Base-by-base conservation (phyloP, 768 basidiomycete species). In the Epithele typhae region DNA sequence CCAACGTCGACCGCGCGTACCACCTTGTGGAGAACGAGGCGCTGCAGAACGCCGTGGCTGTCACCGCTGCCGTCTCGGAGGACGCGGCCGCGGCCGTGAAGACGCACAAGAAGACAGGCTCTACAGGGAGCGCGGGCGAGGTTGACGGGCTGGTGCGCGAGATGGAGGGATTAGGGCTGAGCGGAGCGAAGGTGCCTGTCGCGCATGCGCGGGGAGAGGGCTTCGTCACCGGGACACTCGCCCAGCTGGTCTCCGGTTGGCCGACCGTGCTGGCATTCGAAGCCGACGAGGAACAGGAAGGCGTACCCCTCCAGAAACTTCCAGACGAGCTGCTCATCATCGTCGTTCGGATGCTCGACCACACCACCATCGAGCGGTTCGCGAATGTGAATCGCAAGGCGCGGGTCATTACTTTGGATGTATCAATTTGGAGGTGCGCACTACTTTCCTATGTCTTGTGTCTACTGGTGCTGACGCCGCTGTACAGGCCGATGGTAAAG, bases 311-410 rank as follows among this genome's bases (percentile, higher is more conserved):
- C 15, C 72, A 74, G 37, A 58, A 62, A 2, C 64, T 95, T 8
- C 93, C 93, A 5, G 79, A 86, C 27, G 93, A 96, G 62, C 58
- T 95, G 10, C 57, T 95, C 24, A 66, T 90, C 25, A 61, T 73
- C 33, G 75, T 93, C 43, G 65, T 94, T n/a, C 67, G 73, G 24
- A 72, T 72, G 50, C 69, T 95, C 33, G 84, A 90, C 56, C 71
- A 77, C 2, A 73, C 77, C 2, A 64, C 80, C 19, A 68, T 95
- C 27, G 92, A 93, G 62, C 76, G 86, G 8, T 92, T 96, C 58
- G 92, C 80, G 0, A 57, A 66, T 17, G 79, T 87, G 2, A 81
- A 78, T 60, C 79, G 84, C 46, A 91, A 84, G 58, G 84, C 87
- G 4, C 76, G 92, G 34, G 58, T 90, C 8, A 53, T 94, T 17